A percentile compares a stretch with the other conserved stretches of the same genome.
Evolutionary conservation across 352 stramenopile species (phyloP).

Genomic region (Pythium brassicae): DNA sequence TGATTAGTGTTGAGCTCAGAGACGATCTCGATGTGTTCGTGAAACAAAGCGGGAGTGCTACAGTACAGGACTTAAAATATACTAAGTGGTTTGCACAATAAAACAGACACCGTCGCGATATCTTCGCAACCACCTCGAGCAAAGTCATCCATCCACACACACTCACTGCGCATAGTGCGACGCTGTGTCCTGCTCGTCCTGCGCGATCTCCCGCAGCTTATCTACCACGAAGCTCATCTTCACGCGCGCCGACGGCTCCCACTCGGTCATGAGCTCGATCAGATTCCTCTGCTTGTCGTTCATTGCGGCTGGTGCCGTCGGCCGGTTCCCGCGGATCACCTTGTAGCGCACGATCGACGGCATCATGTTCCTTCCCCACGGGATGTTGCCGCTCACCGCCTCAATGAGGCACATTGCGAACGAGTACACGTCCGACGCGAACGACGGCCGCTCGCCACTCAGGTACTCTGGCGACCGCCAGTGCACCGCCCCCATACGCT

Average conservation of each 20-base stretch:
- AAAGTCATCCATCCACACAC: too few species aligned
- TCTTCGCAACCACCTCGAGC: too few species aligned
- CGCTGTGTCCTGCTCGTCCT: not conserved
- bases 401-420: constrained; percentile 10
- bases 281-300: not conserved
- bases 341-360: not conserved
- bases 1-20: too few species aligned
- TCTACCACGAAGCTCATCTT: too few species aligned
- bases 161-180: too few species aligned
- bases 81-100: too few species aligned
- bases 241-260: not conserved
- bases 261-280: not conserved
- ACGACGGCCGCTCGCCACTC: not conserved
- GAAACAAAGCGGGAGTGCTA: too few species aligned
- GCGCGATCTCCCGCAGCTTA: not conserved
- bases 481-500: constrained; percentile 6
- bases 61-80: too few species aligned
- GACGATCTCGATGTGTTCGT: too few species aligned
- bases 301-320: not conserved
- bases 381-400: not conserved
- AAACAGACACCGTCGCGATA: too few species aligned
- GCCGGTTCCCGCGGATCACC: not conserved
- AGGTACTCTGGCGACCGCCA: constrained; percentile 2
- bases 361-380: not conserved
- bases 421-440: constrained; percentile 9